Evolutionary conservation across 345 rosid genomes (phyloP), one percentile per base, ranked within the genome.

Genomic region (Hibiscus mutabilis): DNA sequence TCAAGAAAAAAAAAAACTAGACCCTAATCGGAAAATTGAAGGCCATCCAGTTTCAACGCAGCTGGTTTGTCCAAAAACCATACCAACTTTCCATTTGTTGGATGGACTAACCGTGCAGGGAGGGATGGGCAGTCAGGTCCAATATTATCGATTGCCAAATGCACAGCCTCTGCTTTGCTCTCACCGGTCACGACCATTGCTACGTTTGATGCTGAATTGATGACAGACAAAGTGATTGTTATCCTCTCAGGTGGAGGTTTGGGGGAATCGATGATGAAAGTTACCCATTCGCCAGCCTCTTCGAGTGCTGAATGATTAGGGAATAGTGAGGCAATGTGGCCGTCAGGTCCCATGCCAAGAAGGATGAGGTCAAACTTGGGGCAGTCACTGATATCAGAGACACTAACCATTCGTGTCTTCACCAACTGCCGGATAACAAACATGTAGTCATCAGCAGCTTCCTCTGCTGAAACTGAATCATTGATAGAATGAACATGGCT

Each of bases 61-160:
- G 98, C 97, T 15, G 72, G 81, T 80, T 81, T 86, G 83, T 94
- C 98, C 82, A 91, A 66, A 79, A 94, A 91, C 97, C 97, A 94
- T 6, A 84, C 85, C 80, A 88, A 75, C 82, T 83, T 87, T 73
- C 95, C 93, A 14, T 77, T 79, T 14, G 77, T 74, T 5, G 91
- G 97, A 72, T 88, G 86, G 76, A 89, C 85, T 89, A 84, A 73
- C 74, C 86, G 76, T 18, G 93, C 90, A 60, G 98, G 96, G 67
- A 85, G 70, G 22, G 82, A 68, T 9, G 78, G 77, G 81, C 73
- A 68, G 27, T 81, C 86, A 0, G 83, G 76, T 53, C 55, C 81
- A 12, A 71, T 66, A 6, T 82, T 87, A 37, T 88, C 89, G 18
- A 90, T 77, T 8, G 86, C 93, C 75, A 86, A 75, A 81, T 85